These are phyloP conservation scores for Colletotrichum sp. DNA, from an alignment of 2,329 filamentous ascomycete species.

Conservation along the genomic window DNA sequence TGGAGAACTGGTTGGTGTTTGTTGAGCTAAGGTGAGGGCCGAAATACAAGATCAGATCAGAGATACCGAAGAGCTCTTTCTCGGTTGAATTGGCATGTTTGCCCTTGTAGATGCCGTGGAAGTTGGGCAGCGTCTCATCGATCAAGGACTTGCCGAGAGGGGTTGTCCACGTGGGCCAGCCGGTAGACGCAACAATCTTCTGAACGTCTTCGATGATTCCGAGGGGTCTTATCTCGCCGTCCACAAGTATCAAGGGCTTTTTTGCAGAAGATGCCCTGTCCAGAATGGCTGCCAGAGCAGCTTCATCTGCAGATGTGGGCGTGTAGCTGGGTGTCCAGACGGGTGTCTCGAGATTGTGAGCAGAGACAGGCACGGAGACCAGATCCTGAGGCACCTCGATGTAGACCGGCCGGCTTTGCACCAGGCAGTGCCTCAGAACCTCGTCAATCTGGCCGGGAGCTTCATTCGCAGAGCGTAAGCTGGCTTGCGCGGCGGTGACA, in stretches of 20 bases:
- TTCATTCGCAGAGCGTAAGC: conserved; percentile 46
- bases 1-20: neutral
- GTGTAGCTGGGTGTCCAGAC: conserved; percentile 24
- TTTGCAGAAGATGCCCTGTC: conserved; percentile 39
- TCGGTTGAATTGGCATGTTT: conserved; percentile 25
- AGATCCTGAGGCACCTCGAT: conserved; percentile 61
- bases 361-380: conserved; percentile 41
- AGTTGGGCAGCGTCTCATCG: neutral
- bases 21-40: conserved; percentile 10
- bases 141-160: neutral
- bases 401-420: conserved; percentile 61
- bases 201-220: neutral
- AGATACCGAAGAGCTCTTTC: neutral
- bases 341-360: conserved; percentile 31
- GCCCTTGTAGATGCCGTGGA: neutral
- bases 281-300: conserved; percentile 38
- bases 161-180: conserved; percentile 4
- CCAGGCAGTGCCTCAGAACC: conserved; percentile 52
- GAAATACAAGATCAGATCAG: conserved; percentile 21
- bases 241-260: neutral
- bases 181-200: neutral
- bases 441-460: conserved; percentile 57
- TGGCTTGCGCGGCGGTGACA: conserved; percentile 55
- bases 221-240: neutral
- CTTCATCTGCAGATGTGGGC: conserved; percentile 25